Percentiles rank a stretch among this genome's conserved stretches.
Conservation (phyloP, 2,329 filamentous ascomycete species). For the Stachybotrys chlorohalonatus region DNA sequence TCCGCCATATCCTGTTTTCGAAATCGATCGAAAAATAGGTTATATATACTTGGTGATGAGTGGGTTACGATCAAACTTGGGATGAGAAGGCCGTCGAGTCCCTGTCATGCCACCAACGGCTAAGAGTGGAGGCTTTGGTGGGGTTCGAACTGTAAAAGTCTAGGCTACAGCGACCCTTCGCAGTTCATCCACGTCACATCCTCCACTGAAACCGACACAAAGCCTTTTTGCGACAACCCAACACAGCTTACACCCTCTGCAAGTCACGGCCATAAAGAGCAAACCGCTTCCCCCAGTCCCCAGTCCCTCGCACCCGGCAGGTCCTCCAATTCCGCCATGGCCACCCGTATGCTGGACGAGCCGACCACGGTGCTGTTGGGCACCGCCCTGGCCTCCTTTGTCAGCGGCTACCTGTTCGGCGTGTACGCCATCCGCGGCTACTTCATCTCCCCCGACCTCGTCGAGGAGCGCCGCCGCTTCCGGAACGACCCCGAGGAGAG, state of each 20-base stretch:
- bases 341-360: slow-evolving; percentile 5
- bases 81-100: neutral
- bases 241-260: neutral
- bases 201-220: neutral
- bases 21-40: neutral
- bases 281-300: too few species aligned
- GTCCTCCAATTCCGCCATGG: neutral
- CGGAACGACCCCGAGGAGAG: slow-evolving; percentile 55
- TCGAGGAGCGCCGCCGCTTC: slow-evolving; percentile 46
- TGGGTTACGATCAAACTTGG: neutral
- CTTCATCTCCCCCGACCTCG: slow-evolving; percentile 46
- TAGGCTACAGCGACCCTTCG: neutral
- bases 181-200: neutral
- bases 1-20: slow-evolving; percentile 16
- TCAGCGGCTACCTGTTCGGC: slow-evolving; percentile 75
- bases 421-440: slow-evolving; percentile 59
- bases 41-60: neutral
- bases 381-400: slow-evolving; percentile 63
- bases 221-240: neutral
- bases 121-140: slow-evolving; percentile 1
- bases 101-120: neutral
- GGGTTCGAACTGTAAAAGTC: neutral
- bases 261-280: too few species aligned
- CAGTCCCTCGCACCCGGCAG: too few species aligned
- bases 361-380: slow-evolving; percentile 56